Evolutionary conservation across 2,329 filamentous ascomycete species (phyloP).

Genomic region (Annulohypoxylon truncatum): DNA sequence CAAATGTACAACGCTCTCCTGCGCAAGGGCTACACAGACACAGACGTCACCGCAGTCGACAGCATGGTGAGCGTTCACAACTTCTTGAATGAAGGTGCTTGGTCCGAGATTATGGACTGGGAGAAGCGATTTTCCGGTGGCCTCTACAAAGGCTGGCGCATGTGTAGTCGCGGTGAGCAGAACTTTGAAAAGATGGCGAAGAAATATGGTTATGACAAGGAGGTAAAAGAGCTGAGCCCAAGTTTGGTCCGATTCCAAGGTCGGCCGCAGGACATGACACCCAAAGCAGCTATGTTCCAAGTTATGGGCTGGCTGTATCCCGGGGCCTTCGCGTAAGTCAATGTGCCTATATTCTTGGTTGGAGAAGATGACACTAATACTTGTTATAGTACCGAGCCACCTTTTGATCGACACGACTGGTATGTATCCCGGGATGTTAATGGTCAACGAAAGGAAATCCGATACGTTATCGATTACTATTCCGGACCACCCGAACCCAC

Average conservation of each 20-base stretch:
- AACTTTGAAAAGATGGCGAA: constrained; percentile 59
- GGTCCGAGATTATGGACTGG: constrained; percentile 95
- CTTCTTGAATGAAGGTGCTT: constrained; percentile 97
- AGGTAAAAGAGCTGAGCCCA: constrained; percentile 69
- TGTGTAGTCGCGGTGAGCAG: constrained; percentile 79
- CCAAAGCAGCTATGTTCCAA: constrained; percentile 88
- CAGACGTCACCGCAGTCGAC: constrained; percentile 91
- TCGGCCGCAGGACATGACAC: constrained; percentile 87
- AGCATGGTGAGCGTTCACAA: constrained; percentile 99
- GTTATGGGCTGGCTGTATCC: constrained; percentile 84
- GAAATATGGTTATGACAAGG: constrained; percentile 61
- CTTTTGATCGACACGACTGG: constrained; percentile 98
- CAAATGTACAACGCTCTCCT: constrained; percentile 99
- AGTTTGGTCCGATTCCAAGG: constrained; percentile 89
- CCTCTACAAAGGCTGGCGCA: constrained; percentile 75
- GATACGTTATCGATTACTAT: constrained; percentile 98
- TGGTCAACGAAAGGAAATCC: constrained; percentile 78
- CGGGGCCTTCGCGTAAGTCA: constrained; percentile 76
- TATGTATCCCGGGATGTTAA: constrained; percentile 80
- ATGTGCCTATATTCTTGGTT: no score
- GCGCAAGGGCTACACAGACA: constrained; percentile 95
- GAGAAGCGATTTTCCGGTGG: constrained; percentile 86
- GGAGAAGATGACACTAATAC: constrained; percentile 3
- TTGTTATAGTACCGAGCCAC: constrained; percentile 74
- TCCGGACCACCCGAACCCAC: constrained; percentile 82